A percentile compares a stretch with the other conserved stretches of the same genome.
Conservation (phyloP, 768 basidiomycete genomes). For the Neoboletus subvelutipes region DNA sequence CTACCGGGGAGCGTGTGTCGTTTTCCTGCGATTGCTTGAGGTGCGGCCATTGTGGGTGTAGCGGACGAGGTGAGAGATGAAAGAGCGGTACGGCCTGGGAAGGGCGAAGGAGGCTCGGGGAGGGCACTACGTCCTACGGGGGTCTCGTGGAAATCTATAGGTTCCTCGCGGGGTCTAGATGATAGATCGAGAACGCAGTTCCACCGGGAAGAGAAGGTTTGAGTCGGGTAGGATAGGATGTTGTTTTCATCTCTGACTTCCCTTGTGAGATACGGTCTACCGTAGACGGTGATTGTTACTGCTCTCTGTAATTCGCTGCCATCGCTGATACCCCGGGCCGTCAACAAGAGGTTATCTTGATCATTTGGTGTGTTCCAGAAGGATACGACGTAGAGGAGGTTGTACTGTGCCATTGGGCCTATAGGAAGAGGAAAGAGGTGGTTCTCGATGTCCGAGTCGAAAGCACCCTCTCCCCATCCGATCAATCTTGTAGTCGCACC, state of each 20-base stretch:
- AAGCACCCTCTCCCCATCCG: conserved; percentile 45
- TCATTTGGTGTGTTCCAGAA: conserved; percentile 69
- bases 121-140: conserved; percentile 41
- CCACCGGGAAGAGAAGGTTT: conserved; percentile 82
- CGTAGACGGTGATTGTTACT: conserved; percentile 77
- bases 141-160: conserved; percentile 15
- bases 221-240: conserved; percentile 56
- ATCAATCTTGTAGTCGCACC: conserved; percentile 52
- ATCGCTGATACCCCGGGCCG: conserved; percentile 32
- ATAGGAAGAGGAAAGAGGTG: conserved; percentile 70
- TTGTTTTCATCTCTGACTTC: conserved; percentile 20
- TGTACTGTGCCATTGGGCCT: conserved; percentile 77
- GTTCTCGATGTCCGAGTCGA: conserved; percentile 35
- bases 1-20: conserved; percentile 49
- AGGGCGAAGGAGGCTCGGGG: conserved; percentile 79
- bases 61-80: conserved; percentile 28
- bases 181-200: conserved; percentile 86
- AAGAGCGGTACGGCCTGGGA: conserved; percentile 46
- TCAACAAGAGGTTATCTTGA: conserved; percentile 37
- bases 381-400: conserved; percentile 86
- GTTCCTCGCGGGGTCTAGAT: conserved; percentile 29
- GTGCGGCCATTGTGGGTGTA: conserved; percentile 15
- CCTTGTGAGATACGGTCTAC: conserved; percentile 57
- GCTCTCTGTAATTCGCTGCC: conserved; percentile 62
- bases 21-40: conserved; percentile 54